Conservation (phyloP, 148 eudicot species). For the Hydrangea macrophylla region DNA sequence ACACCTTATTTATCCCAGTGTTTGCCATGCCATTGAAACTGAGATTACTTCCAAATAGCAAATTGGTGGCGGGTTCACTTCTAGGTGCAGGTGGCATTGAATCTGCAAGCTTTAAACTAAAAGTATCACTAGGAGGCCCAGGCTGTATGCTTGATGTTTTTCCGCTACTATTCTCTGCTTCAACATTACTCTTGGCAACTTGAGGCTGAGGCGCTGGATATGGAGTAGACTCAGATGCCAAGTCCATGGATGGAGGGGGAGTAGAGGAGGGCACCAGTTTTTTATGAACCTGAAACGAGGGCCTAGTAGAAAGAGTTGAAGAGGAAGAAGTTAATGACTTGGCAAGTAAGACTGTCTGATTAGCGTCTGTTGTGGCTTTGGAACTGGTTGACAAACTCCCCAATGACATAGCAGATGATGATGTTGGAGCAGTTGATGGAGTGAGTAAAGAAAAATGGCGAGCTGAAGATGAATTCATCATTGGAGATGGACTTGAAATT, state of each 20-base stretch:
- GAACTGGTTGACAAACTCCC: slow-evolving; percentile 22
- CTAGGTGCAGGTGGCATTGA: slow-evolving; percentile 19
- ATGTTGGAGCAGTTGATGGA: slow-evolving; percentile 19
- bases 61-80: slow-evolving; percentile 27
- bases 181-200: slow-evolving; percentile 25
- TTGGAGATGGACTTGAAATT: slow-evolving; percentile 23
- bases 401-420: slow-evolving; percentile 18
- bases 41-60: slow-evolving; percentile 30
- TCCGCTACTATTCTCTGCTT: slow-evolving; percentile 12
- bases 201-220: slow-evolving; percentile 25
- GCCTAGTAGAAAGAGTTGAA: slow-evolving; percentile 25
- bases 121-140: slow-evolving; percentile 14
- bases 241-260: slow-evolving; percentile 25
- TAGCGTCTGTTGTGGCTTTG: slow-evolving; percentile 23
- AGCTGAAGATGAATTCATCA: slow-evolving; percentile 19
- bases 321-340: slow-evolving; percentile 29
- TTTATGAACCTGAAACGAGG: slow-evolving; percentile 22
- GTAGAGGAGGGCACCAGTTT: slow-evolving; percentile 14
- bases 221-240: slow-evolving; percentile 18
- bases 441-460: slow-evolving; percentile 27
- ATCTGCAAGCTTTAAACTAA: slow-evolving; percentile 24
- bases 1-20: slow-evolving; percentile 17
- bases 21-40: slow-evolving; percentile 25
- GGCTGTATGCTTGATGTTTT: slow-evolving; percentile 29
- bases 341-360: slow-evolving; percentile 30